Conservation (phyloP, 2,329 filamentous ascomycete species). For the Talaromyces sp. region DNA sequence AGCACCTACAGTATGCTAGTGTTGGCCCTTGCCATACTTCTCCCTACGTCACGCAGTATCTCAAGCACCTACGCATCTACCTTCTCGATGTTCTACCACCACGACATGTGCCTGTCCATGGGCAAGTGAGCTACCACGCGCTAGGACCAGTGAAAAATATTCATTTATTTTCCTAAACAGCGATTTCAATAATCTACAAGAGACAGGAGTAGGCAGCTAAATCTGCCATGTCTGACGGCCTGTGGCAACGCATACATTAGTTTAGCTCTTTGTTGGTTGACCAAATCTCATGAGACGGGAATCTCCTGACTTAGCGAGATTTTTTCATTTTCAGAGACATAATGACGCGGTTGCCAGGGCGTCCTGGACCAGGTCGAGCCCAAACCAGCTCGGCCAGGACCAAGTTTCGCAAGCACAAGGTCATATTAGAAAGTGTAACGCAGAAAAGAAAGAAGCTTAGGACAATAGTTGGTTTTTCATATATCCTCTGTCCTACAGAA, state of each 20-base stretch:
- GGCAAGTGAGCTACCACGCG: not conserved
- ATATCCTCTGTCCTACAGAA: not conserved
- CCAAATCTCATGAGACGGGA: not conserved
- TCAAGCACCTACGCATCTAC: not conserved
- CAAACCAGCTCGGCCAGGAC: conserved; percentile 33
- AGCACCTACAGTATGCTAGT: not conserved
- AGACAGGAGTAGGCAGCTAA: not conserved
- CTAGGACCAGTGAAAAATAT: not conserved
- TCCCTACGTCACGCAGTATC: conserved; percentile 1
- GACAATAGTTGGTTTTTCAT: conserved; percentile 44
- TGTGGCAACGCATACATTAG: conserved; percentile 5
- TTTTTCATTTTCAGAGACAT: conserved; percentile 11
- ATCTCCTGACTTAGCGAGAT: not conserved
- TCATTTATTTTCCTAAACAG: not conserved
- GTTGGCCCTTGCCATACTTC: not conserved
- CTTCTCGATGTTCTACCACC: not conserved
- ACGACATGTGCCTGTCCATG: not conserved
- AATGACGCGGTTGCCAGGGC: conserved; percentile 31
- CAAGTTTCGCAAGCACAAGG: conserved; percentile 50
- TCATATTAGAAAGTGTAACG: conserved; percentile 56
- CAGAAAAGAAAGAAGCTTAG: conserved; percentile 60
- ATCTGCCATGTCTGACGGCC: conserved; percentile 2
- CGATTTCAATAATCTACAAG: not conserved
- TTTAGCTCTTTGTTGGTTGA: not conserved
- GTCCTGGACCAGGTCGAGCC: conserved; percentile 29